Evolutionary conservation across 768 basidiomycete genomes (phyloP).

Genomic region (Panellus pusillus): DNA sequence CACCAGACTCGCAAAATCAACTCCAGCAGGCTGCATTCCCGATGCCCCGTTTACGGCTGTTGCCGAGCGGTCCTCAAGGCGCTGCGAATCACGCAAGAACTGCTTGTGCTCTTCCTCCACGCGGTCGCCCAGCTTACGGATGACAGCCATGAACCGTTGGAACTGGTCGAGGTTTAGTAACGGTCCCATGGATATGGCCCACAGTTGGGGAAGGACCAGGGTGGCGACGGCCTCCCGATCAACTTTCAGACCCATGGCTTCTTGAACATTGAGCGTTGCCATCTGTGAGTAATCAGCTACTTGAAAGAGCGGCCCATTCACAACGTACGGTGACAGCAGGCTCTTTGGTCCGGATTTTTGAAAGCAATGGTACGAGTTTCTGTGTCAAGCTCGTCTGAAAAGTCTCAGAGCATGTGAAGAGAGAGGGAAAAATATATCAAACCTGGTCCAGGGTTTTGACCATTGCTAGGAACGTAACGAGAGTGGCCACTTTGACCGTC

Average conservation of each 20-base stretch:
- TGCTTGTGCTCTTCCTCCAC: constrained; percentile 93
- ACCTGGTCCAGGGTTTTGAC: constrained; percentile 90
- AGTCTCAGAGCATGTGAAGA: neutral
- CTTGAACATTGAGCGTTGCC: constrained; percentile 87
- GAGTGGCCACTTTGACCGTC: constrained; percentile 87
- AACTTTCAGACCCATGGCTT: constrained; percentile 94
- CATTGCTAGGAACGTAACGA: constrained; percentile 82
- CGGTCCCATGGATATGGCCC: constrained; percentile 98
- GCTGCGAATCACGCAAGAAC: constrained; percentile 89
- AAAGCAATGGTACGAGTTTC: constrained; percentile 90
- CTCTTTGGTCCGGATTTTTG: constrained; percentile 95
- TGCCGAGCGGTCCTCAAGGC: constrained; percentile 78
- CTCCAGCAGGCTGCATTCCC: constrained; percentile 38
- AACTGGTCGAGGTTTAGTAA: constrained; percentile 85
- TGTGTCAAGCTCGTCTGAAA: constrained; percentile 81
- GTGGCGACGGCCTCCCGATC: constrained; percentile 92
- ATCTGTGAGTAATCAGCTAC: constrained; percentile 46
- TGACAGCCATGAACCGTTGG: constrained; percentile 86
- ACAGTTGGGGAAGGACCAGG: constrained; percentile 85
- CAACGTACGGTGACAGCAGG: constrained; percentile 83
- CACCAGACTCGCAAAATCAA: constrained; percentile 89
- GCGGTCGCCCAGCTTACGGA: constrained; percentile 73
- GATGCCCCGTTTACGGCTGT: constrained; percentile 43
- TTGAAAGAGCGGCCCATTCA: neutral
- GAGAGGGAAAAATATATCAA: constrained; percentile 7